Percentiles rank a stretch among this genome's conserved stretches.
These are phyloP conservation scores for Melocanna baccifera DNA, from an alignment of 176 grass and related monocot genomes.

Conservation along the genomic window DNA sequence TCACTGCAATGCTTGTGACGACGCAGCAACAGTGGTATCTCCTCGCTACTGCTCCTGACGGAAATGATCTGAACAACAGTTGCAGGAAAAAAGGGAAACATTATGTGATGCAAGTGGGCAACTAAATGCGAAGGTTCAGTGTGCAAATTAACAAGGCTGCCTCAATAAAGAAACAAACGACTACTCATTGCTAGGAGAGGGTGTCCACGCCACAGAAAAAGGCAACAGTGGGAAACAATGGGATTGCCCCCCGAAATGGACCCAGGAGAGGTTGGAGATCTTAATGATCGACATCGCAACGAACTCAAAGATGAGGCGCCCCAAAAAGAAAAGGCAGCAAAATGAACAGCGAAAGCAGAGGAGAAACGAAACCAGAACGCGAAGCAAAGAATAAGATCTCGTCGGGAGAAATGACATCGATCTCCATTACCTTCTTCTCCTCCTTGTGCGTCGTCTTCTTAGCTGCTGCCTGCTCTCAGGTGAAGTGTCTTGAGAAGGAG, in stretches of 20 bases:
- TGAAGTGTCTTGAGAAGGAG: background rate
- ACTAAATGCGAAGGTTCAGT: background rate
- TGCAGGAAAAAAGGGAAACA: background rate
- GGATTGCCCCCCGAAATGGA: slow-evolving; percentile 38
- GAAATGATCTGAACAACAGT: slow-evolving; percentile 7
- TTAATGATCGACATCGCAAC: slow-evolving; percentile 40
- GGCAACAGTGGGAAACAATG: slow-evolving; percentile 50
- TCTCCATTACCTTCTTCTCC: slow-evolving; percentile 21
- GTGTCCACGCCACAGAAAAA: slow-evolving; percentile 40
- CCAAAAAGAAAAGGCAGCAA: background rate
- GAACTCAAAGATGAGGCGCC: slow-evolving; percentile 7
- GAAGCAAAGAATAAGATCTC: background rate
- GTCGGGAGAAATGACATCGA: background rate
- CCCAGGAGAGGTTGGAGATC: slow-evolving; percentile 37
- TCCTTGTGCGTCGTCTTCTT: background rate
- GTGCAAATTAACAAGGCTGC: background rate
- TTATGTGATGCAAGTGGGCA: background rate
- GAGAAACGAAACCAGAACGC: background rate
- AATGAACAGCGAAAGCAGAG: background rate
- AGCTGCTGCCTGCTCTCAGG: background rate
- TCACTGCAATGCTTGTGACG: background rate
- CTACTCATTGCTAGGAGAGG: slow-evolving; percentile 33
- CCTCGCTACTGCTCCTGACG: slow-evolving; percentile 23
- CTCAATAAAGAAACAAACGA: background rate
- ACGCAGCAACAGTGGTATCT: slow-evolving; percentile 29